These are phyloP conservation scores for Phlebopus sp. DNA, from an alignment of 1,284 basidiomycete species.

Conservation along the genomic window DNA sequence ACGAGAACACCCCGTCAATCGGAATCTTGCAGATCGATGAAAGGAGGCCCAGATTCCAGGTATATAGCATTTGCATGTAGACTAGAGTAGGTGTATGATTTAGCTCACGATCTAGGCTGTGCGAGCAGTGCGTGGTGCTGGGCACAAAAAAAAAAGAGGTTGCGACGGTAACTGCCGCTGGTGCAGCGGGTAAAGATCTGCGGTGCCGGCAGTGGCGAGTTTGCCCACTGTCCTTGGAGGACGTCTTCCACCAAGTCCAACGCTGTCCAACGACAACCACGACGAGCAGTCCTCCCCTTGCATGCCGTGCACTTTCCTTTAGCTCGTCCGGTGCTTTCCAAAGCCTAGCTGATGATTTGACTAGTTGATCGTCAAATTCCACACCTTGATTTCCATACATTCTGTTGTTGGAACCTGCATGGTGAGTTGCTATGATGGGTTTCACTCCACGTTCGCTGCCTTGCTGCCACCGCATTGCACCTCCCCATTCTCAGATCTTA, in stretches of 20 bases:
- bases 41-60: too few species aligned
- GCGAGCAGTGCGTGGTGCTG: not conserved
- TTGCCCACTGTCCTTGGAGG: constrained; percentile 10
- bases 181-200: not conserved
- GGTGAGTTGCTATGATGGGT: constrained; percentile 22
- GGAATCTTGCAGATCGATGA: too few species aligned
- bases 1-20: not conserved
- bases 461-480: constrained; percentile 38
- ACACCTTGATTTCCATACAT: constrained; percentile 5
- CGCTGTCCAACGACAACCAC: constrained; percentile 12
- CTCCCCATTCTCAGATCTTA: constrained; percentile 17
- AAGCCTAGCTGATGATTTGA: constrained; percentile 23
- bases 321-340: constrained; percentile 2
- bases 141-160: not conserved
- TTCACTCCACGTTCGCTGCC: constrained; percentile 32
- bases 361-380: constrained; percentile 21
- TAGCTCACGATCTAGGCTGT: not conserved
- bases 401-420: constrained; percentile 18
- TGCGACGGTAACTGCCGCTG: not conserved
- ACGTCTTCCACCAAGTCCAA: not conserved
- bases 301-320: constrained; percentile 16
- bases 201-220: not conserved
- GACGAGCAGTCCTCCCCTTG: constrained; percentile 16
- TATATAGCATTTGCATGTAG: constrained; percentile 1
- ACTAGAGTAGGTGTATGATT: not conserved